Base-by-base conservation (phyloP, 345 rosid species). In the Pistacia vera region DNA sequence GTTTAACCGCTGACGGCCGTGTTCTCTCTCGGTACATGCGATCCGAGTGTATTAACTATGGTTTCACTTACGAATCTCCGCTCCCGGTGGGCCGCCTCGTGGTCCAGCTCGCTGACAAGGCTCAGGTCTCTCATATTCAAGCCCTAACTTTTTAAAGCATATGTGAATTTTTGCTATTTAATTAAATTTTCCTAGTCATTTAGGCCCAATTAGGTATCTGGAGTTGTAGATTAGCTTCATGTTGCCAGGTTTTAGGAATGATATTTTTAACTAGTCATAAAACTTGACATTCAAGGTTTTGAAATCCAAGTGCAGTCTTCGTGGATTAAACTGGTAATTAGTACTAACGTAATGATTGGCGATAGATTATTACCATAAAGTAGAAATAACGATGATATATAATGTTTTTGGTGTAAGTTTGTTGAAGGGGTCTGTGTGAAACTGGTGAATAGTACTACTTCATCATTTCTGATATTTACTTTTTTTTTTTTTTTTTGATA, bases 21-120 rank as follows among this genome's bases (percentile, higher is more conserved):
- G 99, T 96, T 51, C 90, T 96, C 25, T 93, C 98, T 18, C 95
- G 98, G 14, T 96, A 92, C 73, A 92, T 96, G 99, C 90, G 99
- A 65, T 88, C 97, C 62, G 99, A 96, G 77, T 94, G 98, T 11
- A 92, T 96, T 56, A 96, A 93, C 73, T 90, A 96, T 80, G 78
- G 85, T 6, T 96, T 90, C 77, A 92, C 97, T 52, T 96, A 92
- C 77, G 98, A 96, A 82, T 88, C 98, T n/a, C 95, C 94, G 13
- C 97, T 96, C 66, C 99, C 98, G 0, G 99, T 96, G 5, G 98
- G 99, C 11, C 89, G 99, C 16, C 93, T 96, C 56, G 99, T 93
- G 18, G 98, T 95, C 75, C 98, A 93, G 77, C 92, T 95, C 49
- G 99, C 99, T 3, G 99, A 93, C 71, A 96, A 93, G 84, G 98